These are phyloP conservation scores for Verticillium longisporum DNA, from an alignment of 2,329 filamentous ascomycete species.

Conservation along the genomic window DNA sequence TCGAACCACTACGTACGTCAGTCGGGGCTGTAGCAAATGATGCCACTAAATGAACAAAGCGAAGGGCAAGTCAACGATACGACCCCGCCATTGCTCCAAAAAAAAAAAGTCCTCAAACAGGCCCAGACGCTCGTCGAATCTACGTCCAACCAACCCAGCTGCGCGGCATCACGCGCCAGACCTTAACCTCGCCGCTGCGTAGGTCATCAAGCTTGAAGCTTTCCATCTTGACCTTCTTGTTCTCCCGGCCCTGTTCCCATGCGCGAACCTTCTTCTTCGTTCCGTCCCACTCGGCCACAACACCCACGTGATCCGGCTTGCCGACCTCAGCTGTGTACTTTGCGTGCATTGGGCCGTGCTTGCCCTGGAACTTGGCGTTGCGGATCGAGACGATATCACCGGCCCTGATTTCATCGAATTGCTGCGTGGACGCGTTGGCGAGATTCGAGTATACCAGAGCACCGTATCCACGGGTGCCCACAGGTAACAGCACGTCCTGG, in stretches of 20 bases:
- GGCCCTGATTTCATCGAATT: conserved; percentile 86
- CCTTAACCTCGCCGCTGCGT: conserved; percentile 88
- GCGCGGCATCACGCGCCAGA: conserved; percentile 91
- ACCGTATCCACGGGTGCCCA: conserved; percentile 86
- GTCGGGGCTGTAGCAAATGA: neutral
- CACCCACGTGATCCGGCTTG: conserved; percentile 78
- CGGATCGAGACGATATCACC: conserved; percentile 91
- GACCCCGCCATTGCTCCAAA: neutral
- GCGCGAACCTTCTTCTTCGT: conserved; percentile 95
- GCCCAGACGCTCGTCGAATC: conserved; percentile 14
- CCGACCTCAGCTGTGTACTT: conserved; percentile 89
- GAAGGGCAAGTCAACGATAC: neutral
- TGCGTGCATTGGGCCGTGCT: conserved; percentile 89
- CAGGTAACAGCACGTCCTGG: conserved; percentile 66
- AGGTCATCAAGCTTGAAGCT: conserved; percentile 92
- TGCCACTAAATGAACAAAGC: neutral
- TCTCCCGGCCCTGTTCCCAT: conserved; percentile 93
- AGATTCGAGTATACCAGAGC: conserved; percentile 91
- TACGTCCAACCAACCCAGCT: conserved; percentile 88
- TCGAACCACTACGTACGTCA: neutral
- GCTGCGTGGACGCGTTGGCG: conserved; percentile 84
- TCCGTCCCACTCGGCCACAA: conserved; percentile 96
- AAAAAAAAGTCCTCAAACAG: neutral
- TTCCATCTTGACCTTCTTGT: conserved; percentile 87
- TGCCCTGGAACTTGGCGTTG: conserved; percentile 90